A percentile compares a stretch with the other conserved stretches of the same genome.
phyloP scores from a whole-genome alignment of 768 basidiomycete genomes.

The Dentipellis sp. region DNA sequence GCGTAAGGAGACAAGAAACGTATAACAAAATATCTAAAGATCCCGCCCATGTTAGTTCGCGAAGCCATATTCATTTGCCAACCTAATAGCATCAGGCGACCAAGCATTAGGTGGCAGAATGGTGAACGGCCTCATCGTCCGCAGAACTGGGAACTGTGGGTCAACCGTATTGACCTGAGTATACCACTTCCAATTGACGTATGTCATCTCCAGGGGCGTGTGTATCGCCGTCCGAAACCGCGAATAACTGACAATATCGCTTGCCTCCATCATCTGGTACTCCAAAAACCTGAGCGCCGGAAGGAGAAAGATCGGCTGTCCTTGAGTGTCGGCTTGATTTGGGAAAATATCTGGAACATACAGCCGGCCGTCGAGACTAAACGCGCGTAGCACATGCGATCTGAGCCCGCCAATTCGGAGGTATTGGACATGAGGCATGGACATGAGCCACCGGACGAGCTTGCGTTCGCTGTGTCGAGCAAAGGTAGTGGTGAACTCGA shows the following conservation, averaged over 20 bases:
- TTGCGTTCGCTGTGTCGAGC: slow-evolving; percentile 17
- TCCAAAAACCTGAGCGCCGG: slow-evolving; percentile 7
- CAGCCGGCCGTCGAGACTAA: slow-evolving; percentile 9
- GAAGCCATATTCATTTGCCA: no score
- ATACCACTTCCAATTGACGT: slow-evolving; percentile 2
- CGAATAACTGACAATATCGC: neutral
- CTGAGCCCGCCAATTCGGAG: slow-evolving; percentile 11
- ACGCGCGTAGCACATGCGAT: neutral
- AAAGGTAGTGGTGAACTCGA: slow-evolving; percentile 30
- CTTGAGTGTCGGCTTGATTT: neutral
- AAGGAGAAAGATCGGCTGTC: neutral
- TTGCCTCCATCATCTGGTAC: slow-evolving; percentile 1
- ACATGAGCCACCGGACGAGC: slow-evolving; percentile 43
- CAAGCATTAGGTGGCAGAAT: no score
- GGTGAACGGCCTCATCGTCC: neutral
- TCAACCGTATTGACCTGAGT: neutral
- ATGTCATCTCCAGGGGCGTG: slow-evolving; percentile 5
- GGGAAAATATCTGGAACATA: slow-evolving; percentile 4
- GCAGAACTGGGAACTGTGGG: neutral
- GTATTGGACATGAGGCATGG: slow-evolving; percentile 42
- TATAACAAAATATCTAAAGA: no score
- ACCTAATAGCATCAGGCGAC: no score
- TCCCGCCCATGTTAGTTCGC: no score
- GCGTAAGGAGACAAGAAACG: neutral
- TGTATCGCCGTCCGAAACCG: neutral